phyloP scores from a whole-genome alignment of 306 rosid genomes.

The Senna siamea region DNA sequence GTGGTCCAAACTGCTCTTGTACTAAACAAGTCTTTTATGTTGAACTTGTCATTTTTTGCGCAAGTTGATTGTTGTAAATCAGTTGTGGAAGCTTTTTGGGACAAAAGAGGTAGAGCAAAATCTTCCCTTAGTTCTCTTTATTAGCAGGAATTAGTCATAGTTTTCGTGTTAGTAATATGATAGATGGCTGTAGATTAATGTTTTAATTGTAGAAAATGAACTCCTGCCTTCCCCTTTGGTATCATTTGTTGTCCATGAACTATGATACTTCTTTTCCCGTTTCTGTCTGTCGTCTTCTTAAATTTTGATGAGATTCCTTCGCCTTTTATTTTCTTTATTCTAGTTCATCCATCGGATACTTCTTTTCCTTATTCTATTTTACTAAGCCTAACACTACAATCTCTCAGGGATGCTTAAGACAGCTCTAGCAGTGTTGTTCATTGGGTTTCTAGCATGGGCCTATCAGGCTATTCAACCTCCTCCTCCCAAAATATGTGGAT shows the following conservation, averaged over 20 bases:
- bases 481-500: slow-evolving; percentile 76
- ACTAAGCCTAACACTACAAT: slow-evolving; percentile 16
- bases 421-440: slow-evolving; percentile 50
- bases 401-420: slow-evolving; percentile 68
- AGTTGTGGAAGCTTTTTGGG: not conserved
- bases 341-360: not conserved
- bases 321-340: not conserved
- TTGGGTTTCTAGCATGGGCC: slow-evolving; percentile 79
- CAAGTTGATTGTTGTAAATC: not conserved
- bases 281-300: not conserved
- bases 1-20: not conserved
- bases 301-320: not conserved
- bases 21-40: too few species aligned
- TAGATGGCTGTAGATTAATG: slow-evolving; percentile 4
- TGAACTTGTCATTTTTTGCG: too few species aligned
- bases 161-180: too few species aligned
- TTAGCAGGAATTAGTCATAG: too few species aligned
- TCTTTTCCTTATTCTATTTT: too few species aligned
- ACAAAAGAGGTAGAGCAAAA: not conserved
- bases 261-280: slow-evolving; percentile 2
- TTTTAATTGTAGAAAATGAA: slow-evolving; percentile 10
- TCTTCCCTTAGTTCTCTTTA: too few species aligned
- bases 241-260: not conserved
- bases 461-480: slow-evolving; percentile 78
- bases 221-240: not conserved